phyloP scores from a whole-genome alignment of 1,284 basidiomycete species.

The Boletellus deceptivus region DNA sequence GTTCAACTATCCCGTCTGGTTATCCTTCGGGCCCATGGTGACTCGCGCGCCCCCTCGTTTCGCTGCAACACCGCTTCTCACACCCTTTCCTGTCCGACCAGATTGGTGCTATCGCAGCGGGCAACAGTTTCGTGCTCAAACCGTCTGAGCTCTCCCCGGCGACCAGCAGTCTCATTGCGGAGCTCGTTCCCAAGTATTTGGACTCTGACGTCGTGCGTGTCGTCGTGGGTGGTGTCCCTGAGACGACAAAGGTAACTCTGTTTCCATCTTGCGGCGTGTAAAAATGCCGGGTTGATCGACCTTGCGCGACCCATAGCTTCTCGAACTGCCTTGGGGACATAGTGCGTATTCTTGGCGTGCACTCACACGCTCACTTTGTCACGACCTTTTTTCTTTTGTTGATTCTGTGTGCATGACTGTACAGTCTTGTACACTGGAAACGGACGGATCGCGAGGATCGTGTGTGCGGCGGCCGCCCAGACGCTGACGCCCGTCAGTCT shows the following conservation, averaged over 20 bases:
- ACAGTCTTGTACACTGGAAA: slow-evolving; percentile 59
- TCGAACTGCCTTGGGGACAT: slow-evolving; percentile 86
- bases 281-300: no score
- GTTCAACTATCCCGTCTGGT: slow-evolving; percentile 61
- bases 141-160: slow-evolving; percentile 79
- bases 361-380: no score
- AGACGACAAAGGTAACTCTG: slow-evolving; percentile 61
- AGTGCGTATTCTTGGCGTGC: slow-evolving; percentile 47
- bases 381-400: no score
- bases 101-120: slow-evolving; percentile 79
- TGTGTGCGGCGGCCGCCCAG: slow-evolving; percentile 83
- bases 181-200: slow-evolving; percentile 79
- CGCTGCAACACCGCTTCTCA: not conserved
- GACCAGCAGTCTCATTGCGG: slow-evolving; percentile 63
- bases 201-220: slow-evolving; percentile 72
- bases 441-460: slow-evolving; percentile 74
- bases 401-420: not conserved
- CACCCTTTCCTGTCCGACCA: not conserved
- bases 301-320: slow-evolving; percentile 42
- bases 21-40: slow-evolving; percentile 55
- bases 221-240: slow-evolving; percentile 74
- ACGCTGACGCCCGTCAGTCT: slow-evolving; percentile 82
- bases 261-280: no score
- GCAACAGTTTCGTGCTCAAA: slow-evolving; percentile 74
- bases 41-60: slow-evolving; percentile 11